Evolutionary conservation across 208 protist genomes (phyloP), one percentile per base, ranked within the genome.

Genomic region (Trypanosoma platydactyli): DNA sequence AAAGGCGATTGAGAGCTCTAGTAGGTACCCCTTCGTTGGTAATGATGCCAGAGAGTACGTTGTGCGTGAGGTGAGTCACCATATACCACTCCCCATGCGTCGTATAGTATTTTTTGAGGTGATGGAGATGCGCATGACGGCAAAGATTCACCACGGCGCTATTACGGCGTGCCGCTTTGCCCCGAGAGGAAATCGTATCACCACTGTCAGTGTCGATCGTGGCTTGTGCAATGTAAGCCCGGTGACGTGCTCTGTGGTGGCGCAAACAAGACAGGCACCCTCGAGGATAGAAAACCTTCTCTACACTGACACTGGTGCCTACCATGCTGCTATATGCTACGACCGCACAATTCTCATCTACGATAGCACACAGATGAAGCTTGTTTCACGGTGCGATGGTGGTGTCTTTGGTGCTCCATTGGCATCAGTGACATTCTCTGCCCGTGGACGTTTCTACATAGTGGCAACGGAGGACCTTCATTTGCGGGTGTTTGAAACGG

Each of bases 311-410:
- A 95, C 86, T 18, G 86, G 80, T 48, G 73, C 79, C 25, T 95
- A 95, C 64, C 76, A 89, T 11, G 73, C 77, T 6, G 77, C 72
- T 20, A 51, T 91, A n/a, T 77, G 83, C 7, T 75, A 80, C 53
- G 85, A 93, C 51, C 86, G 86, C 48, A 79, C 74, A 3, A 55
- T 91, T 45, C 83, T 80, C 56, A 66, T 95, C 27, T 91, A 84
- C 66, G 89, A 95, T 69, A 81, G 80, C 15, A 59, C 78, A 16
- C 68, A 76, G 35, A 80, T 86, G 48, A 81, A 79, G 30, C 58
- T 92, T 3, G 77, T 95, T 12, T 85, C 89, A 45, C 71, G 74
- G 16, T 80, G 79, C 45, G 65, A 76, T 54, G 83, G 80, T 11
- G 78, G 62, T 24, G 38, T 41, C 38, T 91, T 91, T 71, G 61